A percentile compares a stretch with the other conserved stretches of the same genome.
phyloP scores from a whole-genome alignment of 495 filamentous ascomycete species.

The Acidiella bohemica region DNA sequence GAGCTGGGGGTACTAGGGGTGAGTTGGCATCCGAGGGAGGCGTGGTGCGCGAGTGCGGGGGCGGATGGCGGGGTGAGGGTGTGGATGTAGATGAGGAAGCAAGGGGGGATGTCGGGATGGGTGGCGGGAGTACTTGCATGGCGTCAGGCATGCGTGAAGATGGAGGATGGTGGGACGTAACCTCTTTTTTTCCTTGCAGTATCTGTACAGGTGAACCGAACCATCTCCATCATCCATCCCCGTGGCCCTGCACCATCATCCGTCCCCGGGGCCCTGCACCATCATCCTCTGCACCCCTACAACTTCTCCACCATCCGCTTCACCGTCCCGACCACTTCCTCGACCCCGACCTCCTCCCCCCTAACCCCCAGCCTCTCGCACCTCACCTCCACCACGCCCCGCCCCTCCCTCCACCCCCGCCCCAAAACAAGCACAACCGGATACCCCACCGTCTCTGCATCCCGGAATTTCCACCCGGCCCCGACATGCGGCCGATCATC shows the following conservation, averaged over 20 bases:
- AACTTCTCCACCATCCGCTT: too few species aligned
- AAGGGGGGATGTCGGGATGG: too few species aligned
- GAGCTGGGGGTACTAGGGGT: constrained; percentile 84
- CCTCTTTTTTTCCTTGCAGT: too few species aligned
- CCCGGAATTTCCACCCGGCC: constrained; percentile 70
- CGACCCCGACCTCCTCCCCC: constrained; percentile 4
- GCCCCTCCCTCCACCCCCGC: constrained; percentile 48
- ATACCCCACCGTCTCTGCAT: constrained; percentile 82
- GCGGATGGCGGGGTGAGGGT: constrained; percentile 81
- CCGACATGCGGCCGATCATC: constrained; percentile 57
- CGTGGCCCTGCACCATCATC: too few species aligned
- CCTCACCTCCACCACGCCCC: constrained; percentile 58
- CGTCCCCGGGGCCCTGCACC: too few species aligned
- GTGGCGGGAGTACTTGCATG: too few species aligned
- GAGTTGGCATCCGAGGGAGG: constrained; percentile 85
- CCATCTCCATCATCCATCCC: too few species aligned
- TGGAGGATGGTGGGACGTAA: too few species aligned
- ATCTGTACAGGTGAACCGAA: too few species aligned
- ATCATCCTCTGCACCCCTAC: too few species aligned
- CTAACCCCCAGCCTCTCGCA: constrained; percentile 44
- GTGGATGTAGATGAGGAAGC: too few species aligned
- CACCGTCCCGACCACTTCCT: constrained; percentile 2
- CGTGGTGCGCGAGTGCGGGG: constrained; percentile 86
- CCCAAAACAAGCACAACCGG: constrained; percentile 71
- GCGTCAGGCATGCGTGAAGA: too few species aligned